phyloP scores from a whole-genome alignment of 2,329 filamentous ascomycete species.

The Sclerotiophoma versabilis region DNA sequence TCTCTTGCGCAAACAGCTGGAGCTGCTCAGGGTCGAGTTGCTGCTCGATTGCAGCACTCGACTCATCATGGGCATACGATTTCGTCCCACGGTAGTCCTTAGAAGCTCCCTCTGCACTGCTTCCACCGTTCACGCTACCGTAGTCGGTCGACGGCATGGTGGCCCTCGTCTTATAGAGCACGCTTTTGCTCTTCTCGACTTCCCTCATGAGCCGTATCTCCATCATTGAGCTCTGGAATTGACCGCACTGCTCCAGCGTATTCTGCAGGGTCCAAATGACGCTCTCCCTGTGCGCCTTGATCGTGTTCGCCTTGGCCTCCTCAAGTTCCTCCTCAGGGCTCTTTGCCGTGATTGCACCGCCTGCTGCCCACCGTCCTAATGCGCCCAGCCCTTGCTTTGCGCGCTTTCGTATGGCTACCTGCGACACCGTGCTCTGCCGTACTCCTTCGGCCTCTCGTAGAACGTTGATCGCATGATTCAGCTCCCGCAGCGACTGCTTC shows the following conservation, averaged over 20 bases:
- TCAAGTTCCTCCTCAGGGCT: constrained; percentile 73
- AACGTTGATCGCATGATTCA: constrained; percentile 80
- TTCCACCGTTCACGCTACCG: constrained; percentile 26
- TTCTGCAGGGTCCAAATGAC: constrained; percentile 83
- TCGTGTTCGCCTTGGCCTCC: constrained; percentile 71
- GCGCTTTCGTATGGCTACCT: constrained; percentile 74
- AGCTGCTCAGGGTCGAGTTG: constrained; percentile 83
- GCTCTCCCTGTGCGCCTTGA: constrained; percentile 77
- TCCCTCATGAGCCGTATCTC: constrained; percentile 84
- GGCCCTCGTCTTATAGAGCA: constrained; percentile 72
- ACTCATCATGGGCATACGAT: constrained; percentile 30
- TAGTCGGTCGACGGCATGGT: constrained; percentile 37
- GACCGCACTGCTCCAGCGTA: constrained; percentile 76
- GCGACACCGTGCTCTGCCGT: constrained; percentile 76
- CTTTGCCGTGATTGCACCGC: constrained; percentile 59
- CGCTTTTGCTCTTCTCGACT: constrained; percentile 86
- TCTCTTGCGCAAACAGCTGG: constrained; percentile 92
- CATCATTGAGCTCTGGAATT: constrained; percentile 89
- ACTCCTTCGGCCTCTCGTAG: constrained; percentile 84
- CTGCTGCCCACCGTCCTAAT: constrained; percentile 73
- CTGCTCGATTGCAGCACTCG: constrained; percentile 54
- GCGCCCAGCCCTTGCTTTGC: constrained; percentile 67
- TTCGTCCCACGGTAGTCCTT: constrained; percentile 39
- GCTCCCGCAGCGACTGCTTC: constrained; percentile 82
- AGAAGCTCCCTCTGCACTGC: constrained; percentile 18